Evolutionary conservation across 768 basidiomycete species (phyloP), one percentile per base, ranked within the genome.

Genomic region (Clavulina sp.): DNA sequence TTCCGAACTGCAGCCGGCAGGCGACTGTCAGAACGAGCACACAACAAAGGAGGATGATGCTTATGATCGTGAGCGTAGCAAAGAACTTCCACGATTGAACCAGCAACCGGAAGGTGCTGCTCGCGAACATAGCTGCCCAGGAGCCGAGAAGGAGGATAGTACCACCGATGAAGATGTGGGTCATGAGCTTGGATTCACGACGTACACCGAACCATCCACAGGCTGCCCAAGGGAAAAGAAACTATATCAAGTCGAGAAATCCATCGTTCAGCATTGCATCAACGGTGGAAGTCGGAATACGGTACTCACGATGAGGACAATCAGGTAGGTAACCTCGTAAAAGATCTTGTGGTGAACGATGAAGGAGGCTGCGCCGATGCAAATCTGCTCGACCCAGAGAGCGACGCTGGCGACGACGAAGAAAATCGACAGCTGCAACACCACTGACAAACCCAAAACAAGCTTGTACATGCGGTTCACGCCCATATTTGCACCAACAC

Each of bases 121-220:
- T 49, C 49, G 74, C 66, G 63, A 88, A 84, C 78, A 85, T 81
- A 53, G 76, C 62, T 46, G 77, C 69, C 79, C 78, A 86, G 36
- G 75, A 80, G 33, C 66, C 71, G 19, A 85, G 68, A 61, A 86
- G 83, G 19, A 75, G 62, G 30, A 75, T 53, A 7, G 76, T 77
- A 46, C 82, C 56, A 16, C 68, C 59, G 52, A 88, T 68, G 67
- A 88, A 88, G 13, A 73, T 55, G 48, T 77, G 54, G 74, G 78
- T 83, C 16, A 69, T 71, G 6, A 70, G 52, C 54, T 71, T 74
- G 52, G 71, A 66, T 64, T 88, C 84, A 48, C 70, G 72, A 34
- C 84, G 78, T 48, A 81, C 75, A 31, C 77, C 73, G 59, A 81
- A 75, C 84, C 84, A 88, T 18, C 84, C 84, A n/a, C n/a, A n/a